Evolutionary conservation across 176 grass and related monocot species (phyloP), one percentile per base, ranked within the genome.

Genomic region (barley (Hordeum vulgare)): DNA sequence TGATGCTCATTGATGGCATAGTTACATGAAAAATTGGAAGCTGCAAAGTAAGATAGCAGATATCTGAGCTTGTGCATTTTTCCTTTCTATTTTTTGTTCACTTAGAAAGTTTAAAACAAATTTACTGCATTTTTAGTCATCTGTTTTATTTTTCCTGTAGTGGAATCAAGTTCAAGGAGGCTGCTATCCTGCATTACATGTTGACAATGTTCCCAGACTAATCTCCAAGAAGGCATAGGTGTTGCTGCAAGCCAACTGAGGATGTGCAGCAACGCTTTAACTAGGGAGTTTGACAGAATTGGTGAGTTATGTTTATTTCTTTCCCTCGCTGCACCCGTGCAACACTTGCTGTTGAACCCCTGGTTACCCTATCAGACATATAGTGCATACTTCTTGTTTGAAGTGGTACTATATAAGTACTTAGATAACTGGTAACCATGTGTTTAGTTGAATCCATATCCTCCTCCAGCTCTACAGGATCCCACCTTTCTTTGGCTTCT

Each of bases 1-100:
- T 60, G 94, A 91, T 81, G 94, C 94, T 82, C 94, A 97, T 74
- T 88, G 94, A 92, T 97, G 94, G 91, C 91, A 92, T 76, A 97
- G 92, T 76, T 97, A 97, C 71, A 97, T 97, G 94, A 97, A 90
- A 82, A 87, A 85, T 45, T 45, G 42, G 14, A 45, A 12, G 14
- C 34, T 7, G 91, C 94, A 34, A 97, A 94, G 94, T 97, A 88
- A 92, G 80, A 35, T 35, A 35, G 34, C 34, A 35, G 34, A 35
- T 35, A 35, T 35, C 34, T 35, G 34, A 35, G 34, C 34, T 35
- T 35, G 34, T 5, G 6, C 34, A 35, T 3, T 35, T 35, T 35
- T 35, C 34, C 34, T 35, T 35, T 35, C 34, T 35, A 35, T 35
- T 35, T 35, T 35, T 35, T 35, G 34, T 5, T 35, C 34, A 5